Evolutionary conservation across 805 yeast genomes (phyloP), one percentile per base, ranked within the genome.

Genomic region (Wickerhamiella nectarea): DNA sequence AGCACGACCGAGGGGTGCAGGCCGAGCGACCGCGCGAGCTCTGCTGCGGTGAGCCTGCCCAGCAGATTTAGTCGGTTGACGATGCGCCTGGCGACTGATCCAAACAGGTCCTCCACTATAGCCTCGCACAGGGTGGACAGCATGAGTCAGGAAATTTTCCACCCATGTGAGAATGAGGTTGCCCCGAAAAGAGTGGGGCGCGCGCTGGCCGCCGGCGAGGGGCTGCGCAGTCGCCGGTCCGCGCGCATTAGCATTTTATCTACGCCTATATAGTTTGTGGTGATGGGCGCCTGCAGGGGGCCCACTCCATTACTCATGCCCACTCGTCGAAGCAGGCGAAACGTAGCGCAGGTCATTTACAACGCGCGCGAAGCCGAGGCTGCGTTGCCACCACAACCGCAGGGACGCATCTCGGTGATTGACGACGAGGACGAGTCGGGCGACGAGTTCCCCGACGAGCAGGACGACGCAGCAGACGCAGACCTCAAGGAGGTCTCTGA

Each of bases 61-160:
- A 78, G 70, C 44, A 79, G 70, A 45, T 82, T 65, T 52, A 87
- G 64, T 2, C 70, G 55, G 1, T 81, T 70, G 14, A 78, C 68
- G 12, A 87, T 66, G 3, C 65, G 57, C 2, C 86, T 73, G 0
- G 94, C 87, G 38, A 76, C 71, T 53, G 79, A 83, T 11, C 96
- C 96, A 76, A 61, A 63, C 21, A 55, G 38, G 51, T 62, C 66
- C 38, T 51, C 47, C 19, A 61, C 52, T 11, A 62, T 41, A 28
- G 55, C 49, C 34, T 44, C 42, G 44, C 59, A 56, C 20, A 58
- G 51, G 10, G 52, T 52, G 35, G 31, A 26, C 18, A 39, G 31
- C 42, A 39, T 39, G 29, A 28, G 31, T 28, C 12, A 28, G 31
- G n/a, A 28, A 28, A 11, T 28, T 28, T 28, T 4, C 14, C 31